Percentiles rank a stretch among this genome's conserved stretches.
Evolutionary conservation across 352 stramenopile species (phyloP).

Genomic region (Phytopythium mirpurense): DNA sequence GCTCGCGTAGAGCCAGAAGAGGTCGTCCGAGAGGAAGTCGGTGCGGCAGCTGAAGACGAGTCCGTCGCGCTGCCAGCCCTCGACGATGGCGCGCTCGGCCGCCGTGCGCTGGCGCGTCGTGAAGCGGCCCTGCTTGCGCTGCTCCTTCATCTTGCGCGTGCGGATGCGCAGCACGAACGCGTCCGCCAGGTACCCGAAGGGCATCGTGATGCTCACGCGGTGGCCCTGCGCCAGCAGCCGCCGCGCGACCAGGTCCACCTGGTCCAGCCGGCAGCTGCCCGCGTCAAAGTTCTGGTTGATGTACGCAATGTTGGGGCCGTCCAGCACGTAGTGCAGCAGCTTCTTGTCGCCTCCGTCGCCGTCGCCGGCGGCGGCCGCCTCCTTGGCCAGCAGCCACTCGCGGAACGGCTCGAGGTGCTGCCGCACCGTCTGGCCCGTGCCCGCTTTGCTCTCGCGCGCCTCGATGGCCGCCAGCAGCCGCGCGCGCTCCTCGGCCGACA

Average conservation of each 20-base stretch:
- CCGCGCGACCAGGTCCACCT: constrained; percentile 91
- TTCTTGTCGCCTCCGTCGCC: neutral
- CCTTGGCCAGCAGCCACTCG: constrained; percentile 44
- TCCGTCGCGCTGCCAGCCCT: constrained; percentile 57
- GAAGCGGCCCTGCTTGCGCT: constrained; percentile 47
- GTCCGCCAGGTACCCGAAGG: constrained; percentile 54
- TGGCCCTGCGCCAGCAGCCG: constrained; percentile 81
- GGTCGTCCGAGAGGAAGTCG: constrained; percentile 91
- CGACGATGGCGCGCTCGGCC: constrained; percentile 56
- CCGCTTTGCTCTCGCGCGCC: constrained; percentile 38
- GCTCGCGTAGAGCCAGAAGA: constrained; percentile 97
- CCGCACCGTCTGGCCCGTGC: constrained; percentile 31
- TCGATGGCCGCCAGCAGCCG: constrained; percentile 58
- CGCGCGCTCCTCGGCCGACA: constrained; percentile 30
- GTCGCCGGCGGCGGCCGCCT: constrained; percentile 3
- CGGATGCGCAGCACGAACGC: constrained; percentile 58
- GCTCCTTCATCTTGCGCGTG: constrained; percentile 37
- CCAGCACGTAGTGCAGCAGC: constrained; percentile 85
- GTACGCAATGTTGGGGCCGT: constrained; percentile 98
- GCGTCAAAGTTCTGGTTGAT: constrained; percentile 95
- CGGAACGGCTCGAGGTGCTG: constrained; percentile 62
- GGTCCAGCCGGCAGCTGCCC: constrained; percentile 91
- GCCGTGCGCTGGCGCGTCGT: constrained; percentile 37
- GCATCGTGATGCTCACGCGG: constrained; percentile 75
- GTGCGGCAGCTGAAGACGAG: constrained; percentile 90